phyloP scores from a whole-genome alignment of 176 grass and related monocot species.

The Ampelocalamus luodianensis region DNA sequence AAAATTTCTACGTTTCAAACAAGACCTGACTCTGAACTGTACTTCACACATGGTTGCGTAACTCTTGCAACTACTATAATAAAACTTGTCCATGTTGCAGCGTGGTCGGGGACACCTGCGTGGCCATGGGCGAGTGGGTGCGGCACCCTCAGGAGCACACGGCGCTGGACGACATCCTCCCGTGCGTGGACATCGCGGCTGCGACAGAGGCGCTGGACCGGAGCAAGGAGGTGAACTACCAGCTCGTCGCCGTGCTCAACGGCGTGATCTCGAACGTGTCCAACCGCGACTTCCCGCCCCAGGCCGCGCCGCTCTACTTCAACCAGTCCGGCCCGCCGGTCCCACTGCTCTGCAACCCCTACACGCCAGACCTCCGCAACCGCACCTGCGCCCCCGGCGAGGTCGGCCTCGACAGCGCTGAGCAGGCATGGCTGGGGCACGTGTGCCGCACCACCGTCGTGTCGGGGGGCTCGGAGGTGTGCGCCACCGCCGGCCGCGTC shows the following conservation, averaged over 20 bases:
- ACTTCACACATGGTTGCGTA: not conserved
- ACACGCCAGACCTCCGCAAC: constrained; percentile 43
- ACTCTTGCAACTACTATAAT: not conserved
- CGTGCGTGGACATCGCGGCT: constrained; percentile 57
- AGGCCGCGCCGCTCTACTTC: constrained; percentile 36
- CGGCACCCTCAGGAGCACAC: constrained; percentile 54
- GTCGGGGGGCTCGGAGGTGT: constrained; percentile 27
- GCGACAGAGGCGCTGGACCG: constrained; percentile 49
- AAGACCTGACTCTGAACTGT: too few species aligned
- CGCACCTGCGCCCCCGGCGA: constrained; percentile 47
- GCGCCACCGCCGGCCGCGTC: constrained; percentile 39
- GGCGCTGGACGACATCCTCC: constrained; percentile 68
- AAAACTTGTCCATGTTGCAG: constrained; percentile 32
- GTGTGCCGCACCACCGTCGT: not conserved
- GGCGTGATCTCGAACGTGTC: constrained; percentile 46
- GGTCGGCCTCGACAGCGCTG: constrained; percentile 32
- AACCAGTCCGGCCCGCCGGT: constrained; percentile 59
- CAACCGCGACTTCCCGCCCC: constrained; percentile 41
- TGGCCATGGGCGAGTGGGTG: constrained; percentile 73
- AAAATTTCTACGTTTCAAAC: too few species aligned
- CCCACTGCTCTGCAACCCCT: constrained; percentile 63
- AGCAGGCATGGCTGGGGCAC: constrained; percentile 26
- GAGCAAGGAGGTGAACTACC: constrained; percentile 67
- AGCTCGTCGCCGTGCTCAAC: constrained; percentile 60
- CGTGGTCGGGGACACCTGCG: constrained; percentile 61